Evolutionary conservation across 2,329 filamentous ascomycete species (phyloP), one percentile per base, ranked within the genome.

Genomic region (Beauveria australis): DNA sequence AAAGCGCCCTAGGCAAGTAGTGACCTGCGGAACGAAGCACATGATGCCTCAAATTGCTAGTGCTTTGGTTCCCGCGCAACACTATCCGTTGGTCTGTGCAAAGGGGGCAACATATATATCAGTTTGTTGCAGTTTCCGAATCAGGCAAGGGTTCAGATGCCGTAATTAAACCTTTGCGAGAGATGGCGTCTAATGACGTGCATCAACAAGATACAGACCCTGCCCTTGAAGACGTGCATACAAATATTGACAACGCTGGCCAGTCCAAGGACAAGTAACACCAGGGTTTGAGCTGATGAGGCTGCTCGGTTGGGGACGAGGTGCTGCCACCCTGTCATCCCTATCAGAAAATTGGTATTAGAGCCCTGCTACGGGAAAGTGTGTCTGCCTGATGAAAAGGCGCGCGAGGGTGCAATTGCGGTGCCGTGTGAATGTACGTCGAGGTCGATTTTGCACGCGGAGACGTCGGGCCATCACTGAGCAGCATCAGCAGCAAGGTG

Each of bases 11-110:
- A 19, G 37, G 16, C 44, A 28, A 33, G 22, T 4, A 40, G 16
- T 18, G 22, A 16, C 14, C 14, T 44, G 24, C 16, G 26, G 26
- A 37, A 46, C 41, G 24, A n/a, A 54, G 41, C 24, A 24, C 41
- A 22, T 26, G 18, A 30, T 46, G 7, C 14, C 30, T 9, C 4
- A 24, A 26, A 18, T 16, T 22, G 52, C 26, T 5, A 37, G 37
- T n/a, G 10, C 26, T 28, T 3, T n/a, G 37, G 43, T 12, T 28
- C 14, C 30, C 14, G 28, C 14, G 44, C 30, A 47, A 55, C 28
- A 44, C 24, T 30, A 54, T 16, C 24, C 53, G 53, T 55, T 55
- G 53, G 54, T 37, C 54, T 48, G 44, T 48, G 54, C 54, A 57
- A 24, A 12, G n/a, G 41, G 19, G 40, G 2, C 18, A 22, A 12